Evolutionary conservation across 257 asterid genomes (phyloP).

Genomic region (Ajuga chamaepitys): DNA sequence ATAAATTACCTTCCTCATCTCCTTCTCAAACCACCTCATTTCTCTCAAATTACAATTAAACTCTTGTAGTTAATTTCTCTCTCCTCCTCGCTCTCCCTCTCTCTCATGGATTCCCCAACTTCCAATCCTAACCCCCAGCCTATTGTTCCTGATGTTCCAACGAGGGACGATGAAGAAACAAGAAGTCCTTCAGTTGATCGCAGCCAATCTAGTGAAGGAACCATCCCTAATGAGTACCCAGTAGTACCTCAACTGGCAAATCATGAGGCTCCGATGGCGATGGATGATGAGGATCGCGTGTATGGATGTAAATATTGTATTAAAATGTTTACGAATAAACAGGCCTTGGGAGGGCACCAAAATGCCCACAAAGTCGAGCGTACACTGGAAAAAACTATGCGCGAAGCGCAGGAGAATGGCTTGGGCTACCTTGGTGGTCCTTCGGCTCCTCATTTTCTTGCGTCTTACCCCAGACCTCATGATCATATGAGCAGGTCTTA

Average conservation of each 20-base stretch:
- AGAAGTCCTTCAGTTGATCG: too few relatives aligned
- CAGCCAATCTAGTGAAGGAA: too few relatives aligned
- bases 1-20: neutral
- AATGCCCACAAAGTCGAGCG: constrained; percentile 15
- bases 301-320: neutral
- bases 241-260: too few relatives aligned
- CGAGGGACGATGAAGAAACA: neutral
- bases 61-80: neutral
- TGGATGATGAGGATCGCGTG: neutral
- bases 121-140: neutral
- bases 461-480: neutral
- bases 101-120: neutral
- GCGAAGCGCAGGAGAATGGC: neutral
- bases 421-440: neutral
- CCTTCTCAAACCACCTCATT: neutral
- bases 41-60: neutral
- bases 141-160: neutral
- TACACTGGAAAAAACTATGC: neutral
- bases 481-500: neutral
- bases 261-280: neutral
- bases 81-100: neutral
- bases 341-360: constrained; percentile 14
- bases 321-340: constrained; percentile 8
- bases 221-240: too few relatives aligned
- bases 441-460: neutral